phyloP scores from a whole-genome alignment of 1,284 basidiomycete genomes.

The Ceratobasidium sp. region DNA sequence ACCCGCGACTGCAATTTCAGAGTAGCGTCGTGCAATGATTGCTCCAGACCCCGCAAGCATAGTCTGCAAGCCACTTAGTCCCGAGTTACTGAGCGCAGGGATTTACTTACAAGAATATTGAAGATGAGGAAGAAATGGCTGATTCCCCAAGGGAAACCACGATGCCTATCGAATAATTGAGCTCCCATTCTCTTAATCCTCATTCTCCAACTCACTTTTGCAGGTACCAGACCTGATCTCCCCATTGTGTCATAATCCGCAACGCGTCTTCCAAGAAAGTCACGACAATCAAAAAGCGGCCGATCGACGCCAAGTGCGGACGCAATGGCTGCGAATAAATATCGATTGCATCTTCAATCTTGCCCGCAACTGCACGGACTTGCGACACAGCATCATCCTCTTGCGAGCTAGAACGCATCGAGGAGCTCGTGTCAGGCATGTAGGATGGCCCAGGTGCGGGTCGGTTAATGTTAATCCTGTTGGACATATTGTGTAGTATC shows the following conservation, averaged over 20 bases:
- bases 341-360: constrained; percentile 92
- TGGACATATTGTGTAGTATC: constrained; percentile 62
- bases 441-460: constrained; percentile 62
- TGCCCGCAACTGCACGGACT: constrained; percentile 74
- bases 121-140: constrained; percentile 90
- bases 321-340: constrained; percentile 91
- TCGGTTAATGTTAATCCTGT: constrained; percentile 80
- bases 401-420: constrained; percentile 65
- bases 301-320: constrained; percentile 93
- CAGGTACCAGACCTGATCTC: constrained; percentile 96
- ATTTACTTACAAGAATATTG: constrained; percentile 83
- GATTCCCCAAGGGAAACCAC: constrained; percentile 92
- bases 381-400: constrained; percentile 80
- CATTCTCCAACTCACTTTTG: constrained; percentile 69
- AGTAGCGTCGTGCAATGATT: constrained; percentile 85
- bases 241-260: constrained; percentile 92
- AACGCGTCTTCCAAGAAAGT: constrained; percentile 98
- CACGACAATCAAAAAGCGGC: constrained; percentile 95
- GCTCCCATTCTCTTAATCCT: not conserved
- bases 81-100: not conserved
- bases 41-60: constrained; percentile 89
- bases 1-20: constrained; percentile 87
- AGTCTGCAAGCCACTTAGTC: constrained; percentile 57
- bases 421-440: constrained; percentile 55
- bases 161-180: constrained; percentile 64